Percentiles rank a stretch among this genome's conserved stretches.
Evolutionary conservation across 2,329 filamentous ascomycete genomes (phyloP).

Genomic region (Ophiocordyceps camponoti-rufipedis): DNA sequence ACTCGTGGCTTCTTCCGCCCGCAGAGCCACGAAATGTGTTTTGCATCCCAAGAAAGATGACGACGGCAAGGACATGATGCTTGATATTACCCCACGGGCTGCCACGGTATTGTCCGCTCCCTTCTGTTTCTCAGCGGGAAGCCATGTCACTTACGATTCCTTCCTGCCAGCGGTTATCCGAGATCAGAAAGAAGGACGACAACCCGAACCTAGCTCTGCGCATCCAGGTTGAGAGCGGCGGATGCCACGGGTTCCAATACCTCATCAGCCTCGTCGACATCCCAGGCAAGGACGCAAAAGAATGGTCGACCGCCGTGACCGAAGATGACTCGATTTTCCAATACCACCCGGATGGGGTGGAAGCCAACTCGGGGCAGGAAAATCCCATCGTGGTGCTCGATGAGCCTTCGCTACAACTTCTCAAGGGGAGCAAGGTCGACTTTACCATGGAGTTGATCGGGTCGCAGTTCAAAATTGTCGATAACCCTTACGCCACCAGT

Average conservation of each 20-base stretch:
- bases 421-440: conserved; percentile 90
- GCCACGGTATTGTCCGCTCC: conserved; percentile 39
- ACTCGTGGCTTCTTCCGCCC: conserved; percentile 20
- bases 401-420: conserved; percentile 64
- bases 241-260: conserved; percentile 97
- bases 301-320: conserved; percentile 19
- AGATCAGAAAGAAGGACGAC: conserved; percentile 53
- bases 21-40: conserved; percentile 27
- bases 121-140: not conserved
- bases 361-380: conserved; percentile 9
- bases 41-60: conserved; percentile 65
- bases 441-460: conserved; percentile 89
- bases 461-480: conserved; percentile 84
- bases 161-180: conserved; percentile 43
- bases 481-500: conserved; percentile 80
- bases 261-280: conserved; percentile 68
- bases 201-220: conserved; percentile 78
- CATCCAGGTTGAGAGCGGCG: conserved; percentile 80
- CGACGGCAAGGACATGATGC: conserved; percentile 63
- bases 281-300: conserved; percentile 19
- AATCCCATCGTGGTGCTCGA: conserved; percentile 76
- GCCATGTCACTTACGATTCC: too few species aligned
- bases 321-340: conserved; percentile 85
- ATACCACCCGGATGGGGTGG: conserved; percentile 34
- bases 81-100: conserved; percentile 73